Evolutionary conservation across 1,284 basidiomycete species (phyloP), one percentile per base, ranked within the genome.

Genomic region (Leccinum pallidistipes): DNA sequence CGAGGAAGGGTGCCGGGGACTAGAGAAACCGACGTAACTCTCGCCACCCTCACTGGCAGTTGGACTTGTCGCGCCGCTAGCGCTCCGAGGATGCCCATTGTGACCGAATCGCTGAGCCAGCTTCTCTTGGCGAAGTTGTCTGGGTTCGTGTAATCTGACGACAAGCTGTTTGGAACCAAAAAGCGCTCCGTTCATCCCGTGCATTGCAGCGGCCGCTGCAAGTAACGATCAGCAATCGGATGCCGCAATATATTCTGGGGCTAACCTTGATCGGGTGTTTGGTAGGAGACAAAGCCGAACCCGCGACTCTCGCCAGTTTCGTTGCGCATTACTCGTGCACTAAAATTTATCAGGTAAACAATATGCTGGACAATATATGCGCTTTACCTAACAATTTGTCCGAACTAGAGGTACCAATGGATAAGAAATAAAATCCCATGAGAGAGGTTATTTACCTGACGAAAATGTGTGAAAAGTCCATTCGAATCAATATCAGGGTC

Each of bases 241-340:
- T 57, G 5, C 9, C 11, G 11, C 9, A 54, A 14, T 21, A 47
- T 10, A 43, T 31, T 31, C 50, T 56, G 29, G 54, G 9, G 56
- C 77, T 58, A 68, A 92, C 92, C 92, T 83, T 94, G 90, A 65
- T 91, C 87, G 12, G 94, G 91, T 12, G 84, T 84, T 70, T 92
- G 88, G 77, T 80, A 98, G 29, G 91, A 94, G 61, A 98, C 96
- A 71, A 98, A 98, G n/a, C 95, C 95, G 71, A 97, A 98, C 5
- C 94, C 94, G 61, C 93, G 88, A 74, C 91, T 93, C 58, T 91
- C 86, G 24, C 92, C 91, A 56, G 71, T 79, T 67, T 95, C 90
- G 70, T 95, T 95, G 27, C 93, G 86, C 95, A 97, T 97, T 55
- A 98, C 93, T 61, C 94, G 87, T 29, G 95, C 95, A 73, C 94